These are phyloP conservation scores for Agrocybe chaxingu DNA, from an alignment of 768 basidiomycete genomes.

Conservation along the genomic window DNA sequence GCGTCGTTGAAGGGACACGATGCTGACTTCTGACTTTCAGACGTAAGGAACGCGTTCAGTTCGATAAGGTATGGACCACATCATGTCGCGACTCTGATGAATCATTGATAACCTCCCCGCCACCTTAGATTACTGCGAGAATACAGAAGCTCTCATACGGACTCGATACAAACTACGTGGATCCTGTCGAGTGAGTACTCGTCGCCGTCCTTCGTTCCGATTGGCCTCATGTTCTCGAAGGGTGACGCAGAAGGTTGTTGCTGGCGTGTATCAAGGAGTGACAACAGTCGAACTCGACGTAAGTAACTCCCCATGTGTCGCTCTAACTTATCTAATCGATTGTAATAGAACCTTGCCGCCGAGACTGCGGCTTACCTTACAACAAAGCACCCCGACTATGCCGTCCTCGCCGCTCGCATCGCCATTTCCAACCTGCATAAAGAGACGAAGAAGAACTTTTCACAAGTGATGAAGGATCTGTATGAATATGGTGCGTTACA, in stretches of 20 bases:
- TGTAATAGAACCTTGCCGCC: slow-evolving; percentile 83
- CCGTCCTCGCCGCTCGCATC: slow-evolving; percentile 96
- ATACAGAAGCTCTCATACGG: slow-evolving; percentile 94
- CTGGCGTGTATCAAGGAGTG: slow-evolving; percentile 91
- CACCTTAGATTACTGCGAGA: slow-evolving; percentile 73
- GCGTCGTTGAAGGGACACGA: slow-evolving; percentile 24
- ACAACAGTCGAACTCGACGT: slow-evolving; percentile 98
- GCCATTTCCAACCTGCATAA: slow-evolving; percentile 99
- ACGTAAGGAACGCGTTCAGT: slow-evolving; percentile 89
- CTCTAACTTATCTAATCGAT: background rate
- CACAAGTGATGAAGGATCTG: slow-evolving; percentile 86
- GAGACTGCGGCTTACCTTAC: slow-evolving; percentile 98
- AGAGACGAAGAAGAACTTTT: slow-evolving; percentile 97
- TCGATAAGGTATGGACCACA: slow-evolving; percentile 71
- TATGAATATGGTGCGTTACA: slow-evolving; percentile 72
- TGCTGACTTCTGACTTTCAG: slow-evolving; percentile 30
- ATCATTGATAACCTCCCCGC: slow-evolving; percentile 13
- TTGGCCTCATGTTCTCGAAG: slow-evolving; percentile 32
- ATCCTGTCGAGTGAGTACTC: slow-evolving; percentile 79
- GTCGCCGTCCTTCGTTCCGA: background rate
- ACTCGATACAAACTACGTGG: slow-evolving; percentile 86
- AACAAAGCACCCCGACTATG: slow-evolving; percentile 97
- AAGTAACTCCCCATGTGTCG: slow-evolving; percentile 23
- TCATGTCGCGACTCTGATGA: slow-evolving; percentile 3
- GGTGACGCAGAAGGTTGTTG: slow-evolving; percentile 88